Evolutionary conservation across 2,329 filamentous ascomycete genomes (phyloP), one percentile per base, ranked within the genome.

Genomic region (Monilinia aucupariae): DNA sequence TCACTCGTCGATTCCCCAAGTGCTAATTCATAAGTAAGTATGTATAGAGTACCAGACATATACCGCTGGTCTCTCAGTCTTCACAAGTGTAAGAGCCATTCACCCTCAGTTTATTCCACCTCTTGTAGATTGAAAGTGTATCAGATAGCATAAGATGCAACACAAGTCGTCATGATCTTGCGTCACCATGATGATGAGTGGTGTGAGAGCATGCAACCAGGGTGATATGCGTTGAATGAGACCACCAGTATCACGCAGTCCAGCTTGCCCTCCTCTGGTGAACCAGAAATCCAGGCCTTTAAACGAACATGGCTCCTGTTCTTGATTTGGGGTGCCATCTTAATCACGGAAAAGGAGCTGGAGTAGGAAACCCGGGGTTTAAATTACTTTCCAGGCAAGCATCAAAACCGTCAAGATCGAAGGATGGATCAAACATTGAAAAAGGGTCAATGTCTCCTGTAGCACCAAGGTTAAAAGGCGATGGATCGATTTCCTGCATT

Each of bases 341-440:
- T 47, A n/a, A 52, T 58, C 15, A 58, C 13, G 30, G 13, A 58
- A 20, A 32, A 58, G 54, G n/a, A n/a, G 41, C 54, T 3, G 41
- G 41, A n/a, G 54, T 58, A n/a, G 66, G 64, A 61, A 68, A 67
- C 9, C 50, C 59, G 5, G 32, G 63, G 39, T 71, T 67, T 17
- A 71, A 50, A 58, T 64, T 69, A 12, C 67, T 65, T 49, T 68
- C 66, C 25, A 71, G 59, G 39, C 54, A 65, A 45, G 67, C 66
- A 65, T 71, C 69, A 27, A 71, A 66, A 10, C 65, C 61, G 34
- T 69, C 66, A 8, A 70, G 64, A 53, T 70, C 66, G 25, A 71
- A 70, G 2, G 63, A 61, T 17, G 68, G 69, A 59, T 71, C 69
- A 52, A 71, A 70, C 63, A 69, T 66, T 37, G 63, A 67, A 59